phyloP scores from a whole-genome alignment of 83 land plant species.

The Picea abies region DNA sequence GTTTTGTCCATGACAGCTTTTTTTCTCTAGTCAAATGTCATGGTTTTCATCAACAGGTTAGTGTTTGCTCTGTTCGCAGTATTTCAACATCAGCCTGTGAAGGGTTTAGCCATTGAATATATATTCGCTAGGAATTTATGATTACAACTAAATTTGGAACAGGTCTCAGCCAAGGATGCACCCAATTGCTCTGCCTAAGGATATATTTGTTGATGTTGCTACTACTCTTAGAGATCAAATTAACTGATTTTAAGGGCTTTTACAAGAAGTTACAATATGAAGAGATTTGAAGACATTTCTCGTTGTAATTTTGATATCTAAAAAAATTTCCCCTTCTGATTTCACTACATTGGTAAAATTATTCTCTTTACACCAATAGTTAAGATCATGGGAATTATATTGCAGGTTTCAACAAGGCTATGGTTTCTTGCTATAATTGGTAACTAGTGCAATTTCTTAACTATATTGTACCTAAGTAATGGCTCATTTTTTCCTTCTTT shows the following conservation, averaged over 20 bases:
- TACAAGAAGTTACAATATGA: slow-evolving; percentile 75
- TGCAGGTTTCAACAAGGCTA: slow-evolving; percentile 15
- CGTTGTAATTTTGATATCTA: slow-evolving; percentile 29
- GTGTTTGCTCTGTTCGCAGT: slow-evolving; percentile 21
- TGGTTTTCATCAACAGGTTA: slow-evolving; percentile 59
- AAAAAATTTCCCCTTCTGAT: neutral
- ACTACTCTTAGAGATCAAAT: slow-evolving; percentile 42
- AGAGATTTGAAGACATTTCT: slow-evolving; percentile 63
- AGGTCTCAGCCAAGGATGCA: slow-evolving; percentile 53
- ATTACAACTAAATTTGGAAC: neutral
- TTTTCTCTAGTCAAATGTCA: slow-evolving; percentile 77
- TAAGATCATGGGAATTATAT: neutral
- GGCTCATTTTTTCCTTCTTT: neutral
- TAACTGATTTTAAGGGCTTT: slow-evolving; percentile 41
- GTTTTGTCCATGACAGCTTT: slow-evolving; percentile 50
- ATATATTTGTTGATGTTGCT: slow-evolving; percentile 50
- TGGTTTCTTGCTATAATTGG: slow-evolving; percentile 59
- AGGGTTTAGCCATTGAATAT: too few relatives aligned
- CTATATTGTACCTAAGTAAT: slow-evolving; percentile 15
- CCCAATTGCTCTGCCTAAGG: slow-evolving; percentile 52
- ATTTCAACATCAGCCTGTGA: too few relatives aligned
- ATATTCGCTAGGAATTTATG: neutral
- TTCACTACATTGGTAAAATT: neutral
- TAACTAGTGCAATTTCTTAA: slow-evolving; percentile 75
- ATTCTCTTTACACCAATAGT: neutral